Evolutionary conservation across 1,284 basidiomycete species (phyloP).

Genomic region (Boletellus deceptivus): DNA sequence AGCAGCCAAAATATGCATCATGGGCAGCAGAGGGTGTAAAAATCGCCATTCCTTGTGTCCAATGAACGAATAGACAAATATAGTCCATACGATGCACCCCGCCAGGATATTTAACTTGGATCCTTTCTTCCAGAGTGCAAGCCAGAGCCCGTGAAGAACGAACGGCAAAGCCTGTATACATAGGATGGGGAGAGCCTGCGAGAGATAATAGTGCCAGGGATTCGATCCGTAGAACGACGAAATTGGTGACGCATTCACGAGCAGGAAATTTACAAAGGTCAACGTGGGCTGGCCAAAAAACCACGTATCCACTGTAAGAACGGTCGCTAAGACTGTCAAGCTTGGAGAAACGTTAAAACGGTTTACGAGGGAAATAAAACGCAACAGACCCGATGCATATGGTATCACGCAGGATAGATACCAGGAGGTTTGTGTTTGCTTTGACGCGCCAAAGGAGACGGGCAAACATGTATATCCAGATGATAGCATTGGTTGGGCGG

Average conservation of each 20-base stretch:
- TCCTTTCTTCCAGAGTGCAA: conserved; percentile 29
- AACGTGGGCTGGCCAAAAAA: conserved; percentile 73
- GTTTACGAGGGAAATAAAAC: background rate
- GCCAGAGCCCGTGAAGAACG: conserved; percentile 58
- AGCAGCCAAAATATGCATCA: conserved; percentile 80
- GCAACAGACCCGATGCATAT: conserved; percentile 42
- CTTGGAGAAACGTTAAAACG: conserved; percentile 16
- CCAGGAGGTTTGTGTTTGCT: conserved; percentile 29
- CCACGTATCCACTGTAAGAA: conserved; percentile 59
- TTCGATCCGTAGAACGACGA: conserved; percentile 94
- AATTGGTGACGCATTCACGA: conserved; percentile 76
- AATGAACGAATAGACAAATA: conserved; percentile 73
- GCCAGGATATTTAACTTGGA: conserved; percentile 46
- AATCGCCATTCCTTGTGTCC: conserved; percentile 98
- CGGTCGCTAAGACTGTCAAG: conserved; percentile 31
- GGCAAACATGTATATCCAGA: conserved; percentile 76
- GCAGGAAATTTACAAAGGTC: conserved; percentile 80
- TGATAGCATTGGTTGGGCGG: conserved; percentile 82
- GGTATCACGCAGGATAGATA: conserved; percentile 39
- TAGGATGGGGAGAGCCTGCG: conserved; percentile 83
- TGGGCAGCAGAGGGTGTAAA: conserved; percentile 86
- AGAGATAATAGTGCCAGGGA: conserved; percentile 86
- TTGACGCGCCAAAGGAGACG: conserved; percentile 52
- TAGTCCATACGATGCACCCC: conserved; percentile 59
- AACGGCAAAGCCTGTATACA: conserved; percentile 75